These are phyloP conservation scores for Pyrrhoderma lamaoense DNA, from an alignment of 1,284 basidiomycete genomes.

Conservation along the genomic window DNA sequence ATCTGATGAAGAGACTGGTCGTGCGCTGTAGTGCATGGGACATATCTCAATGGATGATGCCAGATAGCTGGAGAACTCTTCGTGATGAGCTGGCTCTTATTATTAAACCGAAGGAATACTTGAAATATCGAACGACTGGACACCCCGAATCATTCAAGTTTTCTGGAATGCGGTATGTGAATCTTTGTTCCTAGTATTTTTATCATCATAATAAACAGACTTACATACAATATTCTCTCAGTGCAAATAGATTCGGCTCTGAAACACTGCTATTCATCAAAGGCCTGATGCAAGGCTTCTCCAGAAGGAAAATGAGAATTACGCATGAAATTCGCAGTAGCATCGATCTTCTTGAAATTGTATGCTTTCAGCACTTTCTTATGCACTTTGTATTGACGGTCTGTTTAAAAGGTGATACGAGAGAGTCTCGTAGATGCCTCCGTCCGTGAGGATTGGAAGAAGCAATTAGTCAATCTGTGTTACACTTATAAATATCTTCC, in stretches of 20 bases:
- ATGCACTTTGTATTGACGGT: not conserved
- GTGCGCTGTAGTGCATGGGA: too few species aligned
- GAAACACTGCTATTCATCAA: too few species aligned
- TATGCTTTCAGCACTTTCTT: not conserved
- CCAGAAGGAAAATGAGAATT: not conserved
- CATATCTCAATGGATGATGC: not conserved
- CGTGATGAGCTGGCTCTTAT: not conserved
- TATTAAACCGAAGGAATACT: not conserved
- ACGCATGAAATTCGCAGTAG: not conserved
- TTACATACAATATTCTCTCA: too few species aligned
- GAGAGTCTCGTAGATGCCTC: conserved; percentile 9
- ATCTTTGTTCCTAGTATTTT: too few species aligned
- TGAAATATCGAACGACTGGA: not conserved
- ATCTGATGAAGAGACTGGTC: too few species aligned
- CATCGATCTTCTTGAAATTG: conserved; percentile 7
- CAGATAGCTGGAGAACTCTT: not conserved
- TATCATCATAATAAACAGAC: too few species aligned
- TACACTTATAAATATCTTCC: not conserved
- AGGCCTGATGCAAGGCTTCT: too few species aligned
- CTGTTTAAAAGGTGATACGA: conserved; percentile 3
- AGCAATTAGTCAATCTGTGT: conserved; percentile 4
- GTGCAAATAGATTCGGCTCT: too few species aligned
- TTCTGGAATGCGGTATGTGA: too few species aligned
- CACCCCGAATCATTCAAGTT: too few species aligned
- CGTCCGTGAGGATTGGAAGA: conserved; percentile 4